These are phyloP conservation scores for Cordyceps militaris DNA, from an alignment of 2,329 filamentous ascomycete genomes.

Conservation along the genomic window DNA sequence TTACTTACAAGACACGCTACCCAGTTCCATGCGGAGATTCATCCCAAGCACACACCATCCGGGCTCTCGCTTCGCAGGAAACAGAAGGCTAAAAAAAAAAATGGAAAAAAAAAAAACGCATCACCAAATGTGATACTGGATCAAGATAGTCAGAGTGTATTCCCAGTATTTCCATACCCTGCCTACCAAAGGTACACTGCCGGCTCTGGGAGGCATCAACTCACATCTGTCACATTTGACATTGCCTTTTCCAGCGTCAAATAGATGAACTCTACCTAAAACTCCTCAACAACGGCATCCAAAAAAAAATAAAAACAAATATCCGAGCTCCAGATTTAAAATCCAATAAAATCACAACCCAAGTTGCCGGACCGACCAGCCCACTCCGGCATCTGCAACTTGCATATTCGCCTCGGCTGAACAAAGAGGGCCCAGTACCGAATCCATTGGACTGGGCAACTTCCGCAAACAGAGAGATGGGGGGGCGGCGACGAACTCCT, in stretches of 20 bases:
- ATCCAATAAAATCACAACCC: neutral
- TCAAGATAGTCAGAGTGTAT: no score
- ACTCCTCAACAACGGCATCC: neutral
- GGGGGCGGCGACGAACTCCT: neutral
- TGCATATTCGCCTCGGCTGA: neutral
- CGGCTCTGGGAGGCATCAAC: no score
- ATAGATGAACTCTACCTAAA: neutral
- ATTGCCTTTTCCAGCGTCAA: neutral
- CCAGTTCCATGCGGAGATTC: no score
- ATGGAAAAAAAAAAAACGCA: neutral
- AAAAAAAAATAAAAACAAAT: neutral
- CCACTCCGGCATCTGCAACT: neutral
- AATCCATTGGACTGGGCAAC: neutral
- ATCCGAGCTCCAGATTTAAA: neutral
- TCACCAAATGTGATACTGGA: no score
- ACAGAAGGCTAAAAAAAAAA: neutral
- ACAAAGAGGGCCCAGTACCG: neutral
- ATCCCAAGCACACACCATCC: no score
- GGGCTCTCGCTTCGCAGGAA: neutral
- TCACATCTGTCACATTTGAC: no score
- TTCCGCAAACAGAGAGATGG: neutral
- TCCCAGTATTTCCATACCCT: neutral
- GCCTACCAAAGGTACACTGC: no score
- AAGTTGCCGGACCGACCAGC: neutral
- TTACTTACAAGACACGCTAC: neutral